A percentile compares a stretch with the other conserved stretches of the same genome.
Evolutionary conservation across 169 alveolate species (phyloP).

Genomic region (Amoebophrya sp.): DNA sequence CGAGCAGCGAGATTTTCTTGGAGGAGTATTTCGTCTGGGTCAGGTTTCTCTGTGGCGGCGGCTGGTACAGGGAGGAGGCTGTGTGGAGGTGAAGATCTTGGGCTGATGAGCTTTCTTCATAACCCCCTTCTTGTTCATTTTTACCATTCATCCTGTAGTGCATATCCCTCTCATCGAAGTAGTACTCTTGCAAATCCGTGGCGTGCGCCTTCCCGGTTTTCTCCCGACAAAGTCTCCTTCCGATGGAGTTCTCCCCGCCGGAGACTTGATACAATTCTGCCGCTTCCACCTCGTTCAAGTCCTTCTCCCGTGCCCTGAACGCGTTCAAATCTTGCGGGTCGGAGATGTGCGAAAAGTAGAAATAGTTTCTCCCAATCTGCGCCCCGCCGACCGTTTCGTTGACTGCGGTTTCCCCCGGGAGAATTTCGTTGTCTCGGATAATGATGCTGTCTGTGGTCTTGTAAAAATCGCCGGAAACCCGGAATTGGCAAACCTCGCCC

Average conservation of each 20-base stretch:
- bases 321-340: neutral
- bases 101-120: no score
- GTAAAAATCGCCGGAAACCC: slow-evolving; percentile 2
- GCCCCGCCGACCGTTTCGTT: no score
- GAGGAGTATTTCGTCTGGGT: neutral
- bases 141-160: neutral
- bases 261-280: neutral
- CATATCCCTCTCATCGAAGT: neutral
- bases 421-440: neutral
- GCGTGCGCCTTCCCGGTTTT: neutral
- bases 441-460: neutral
- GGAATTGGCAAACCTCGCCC: slow-evolving; percentile 23
- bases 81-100: no score
- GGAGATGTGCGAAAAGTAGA: neutral
- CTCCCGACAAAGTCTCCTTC: neutral
- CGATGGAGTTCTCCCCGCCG: neutral
- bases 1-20: neutral
- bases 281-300: neutral
- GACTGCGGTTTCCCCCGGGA: neutral
- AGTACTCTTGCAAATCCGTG: neutral
- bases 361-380: neutral
- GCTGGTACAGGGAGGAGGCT: neutral
- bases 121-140: no score
- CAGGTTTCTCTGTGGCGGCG: neutral
- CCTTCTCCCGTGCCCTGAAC: neutral